These are phyloP conservation scores for Penstemon barbatus DNA, from an alignment of 257 asterid species.

Conservation along the genomic window DNA sequence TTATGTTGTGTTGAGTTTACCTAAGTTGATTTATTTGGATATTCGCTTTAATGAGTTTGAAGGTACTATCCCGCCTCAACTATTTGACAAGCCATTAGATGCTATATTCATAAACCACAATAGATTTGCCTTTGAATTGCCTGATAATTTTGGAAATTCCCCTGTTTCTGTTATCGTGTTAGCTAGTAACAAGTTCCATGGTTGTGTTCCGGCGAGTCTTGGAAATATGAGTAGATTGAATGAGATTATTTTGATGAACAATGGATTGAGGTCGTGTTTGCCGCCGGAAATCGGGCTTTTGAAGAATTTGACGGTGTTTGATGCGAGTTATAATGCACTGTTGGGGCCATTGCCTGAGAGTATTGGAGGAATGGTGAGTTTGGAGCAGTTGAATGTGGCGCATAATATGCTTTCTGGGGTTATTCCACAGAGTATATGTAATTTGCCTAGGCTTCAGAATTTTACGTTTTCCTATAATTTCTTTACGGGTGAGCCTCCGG, in stretches of 20 bases:
- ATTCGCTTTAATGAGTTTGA: slow-evolving; percentile 81
- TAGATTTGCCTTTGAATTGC: slow-evolving; percentile 71
- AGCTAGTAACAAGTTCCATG: slow-evolving; percentile 75
- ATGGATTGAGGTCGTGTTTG: slow-evolving; percentile 71
- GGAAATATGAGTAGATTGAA: slow-evolving; percentile 76
- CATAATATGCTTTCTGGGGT: slow-evolving; percentile 58
- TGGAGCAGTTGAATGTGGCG: slow-evolving; percentile 85
- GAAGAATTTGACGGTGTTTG: slow-evolving; percentile 74
- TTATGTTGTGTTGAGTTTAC: slow-evolving; percentile 69
- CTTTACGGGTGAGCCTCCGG: slow-evolving; percentile 77
- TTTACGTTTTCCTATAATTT: slow-evolving; percentile 66
- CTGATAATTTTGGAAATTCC: slow-evolving; percentile 85
- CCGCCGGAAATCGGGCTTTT: slow-evolving; percentile 72
- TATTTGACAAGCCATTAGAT: slow-evolving; percentile 75
- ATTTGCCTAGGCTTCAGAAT: slow-evolving; percentile 62
- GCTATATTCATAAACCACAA: slow-evolving; percentile 84
- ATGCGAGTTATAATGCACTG: slow-evolving; percentile 56
- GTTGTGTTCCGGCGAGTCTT: slow-evolving; percentile 76
- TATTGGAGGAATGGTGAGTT: slow-evolving; percentile 62
- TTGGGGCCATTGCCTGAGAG: slow-evolving; percentile 70
- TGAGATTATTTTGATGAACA: slow-evolving; percentile 69
- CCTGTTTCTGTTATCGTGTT: slow-evolving; percentile 86
- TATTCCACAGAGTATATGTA: slow-evolving; percentile 68
- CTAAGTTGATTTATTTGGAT: slow-evolving; percentile 57
- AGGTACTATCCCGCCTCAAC: slow-evolving; percentile 70